Conservation (phyloP, 306 rosid genomes). For the Quercus dentata region DNA sequence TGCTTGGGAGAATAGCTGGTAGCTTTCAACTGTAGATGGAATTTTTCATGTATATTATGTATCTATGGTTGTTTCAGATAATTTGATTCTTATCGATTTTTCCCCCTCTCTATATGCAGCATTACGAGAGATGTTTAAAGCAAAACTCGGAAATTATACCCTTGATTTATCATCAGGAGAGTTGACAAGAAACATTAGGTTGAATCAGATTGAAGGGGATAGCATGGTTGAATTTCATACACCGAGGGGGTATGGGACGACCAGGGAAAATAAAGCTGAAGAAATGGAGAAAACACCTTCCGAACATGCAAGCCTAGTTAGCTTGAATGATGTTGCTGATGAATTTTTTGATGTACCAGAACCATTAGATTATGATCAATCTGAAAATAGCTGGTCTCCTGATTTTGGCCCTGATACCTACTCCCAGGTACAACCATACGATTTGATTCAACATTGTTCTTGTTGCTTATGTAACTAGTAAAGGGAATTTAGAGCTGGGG, state of each 20-base stretch:
- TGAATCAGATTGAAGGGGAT: constrained; percentile 37
- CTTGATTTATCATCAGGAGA: constrained; percentile 45
- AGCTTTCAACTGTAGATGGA: constrained; percentile 5
- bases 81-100: background rate
- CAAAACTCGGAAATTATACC: constrained; percentile 37
- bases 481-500: background rate
- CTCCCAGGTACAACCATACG: constrained; percentile 42
- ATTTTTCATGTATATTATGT: background rate
- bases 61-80: background rate
- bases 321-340: constrained; percentile 60
- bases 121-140: constrained; percentile 59
- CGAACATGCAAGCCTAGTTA: constrained; percentile 49
- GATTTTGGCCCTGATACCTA: constrained; percentile 39
- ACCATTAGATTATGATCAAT: constrained; percentile 47
- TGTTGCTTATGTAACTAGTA: background rate
- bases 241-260: constrained; percentile 32
- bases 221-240: constrained; percentile 33
- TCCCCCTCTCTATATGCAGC: constrained; percentile 39
- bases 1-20: constrained; percentile 89
- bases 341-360: constrained; percentile 86
- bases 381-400: constrained; percentile 48
- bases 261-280: constrained; percentile 25
- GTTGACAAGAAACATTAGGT: constrained; percentile 37
- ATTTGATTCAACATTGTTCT: constrained; percentile 1
- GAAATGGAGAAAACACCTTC: constrained; percentile 47